Conservation (phyloP, 352 stramenopile genomes). For the Discostella stelligera region DNA sequence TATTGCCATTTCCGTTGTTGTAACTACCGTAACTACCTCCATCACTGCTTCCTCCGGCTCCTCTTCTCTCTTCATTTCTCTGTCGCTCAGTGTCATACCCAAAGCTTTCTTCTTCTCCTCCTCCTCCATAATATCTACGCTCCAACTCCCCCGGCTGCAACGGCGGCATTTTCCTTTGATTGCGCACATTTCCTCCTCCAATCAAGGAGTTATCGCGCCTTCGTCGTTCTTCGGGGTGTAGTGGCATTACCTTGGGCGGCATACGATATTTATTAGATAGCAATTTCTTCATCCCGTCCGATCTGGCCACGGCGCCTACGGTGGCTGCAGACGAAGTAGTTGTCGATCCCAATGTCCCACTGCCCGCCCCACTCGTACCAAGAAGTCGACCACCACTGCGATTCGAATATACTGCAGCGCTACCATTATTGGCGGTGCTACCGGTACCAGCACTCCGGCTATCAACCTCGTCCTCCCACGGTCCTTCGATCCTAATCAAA, state of each 20-base stretch:
- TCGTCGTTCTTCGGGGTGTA: slow-evolving; percentile 27
- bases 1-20: neutral
- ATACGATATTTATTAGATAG: slow-evolving; percentile 62
- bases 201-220: neutral
- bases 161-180: slow-evolving; percentile 32
- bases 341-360: neutral
- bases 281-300: slow-evolving; percentile 64
- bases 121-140: slow-evolving; percentile 19
- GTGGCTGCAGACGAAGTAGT: neutral
- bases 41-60: neutral
- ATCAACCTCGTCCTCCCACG: slow-evolving; percentile 39
- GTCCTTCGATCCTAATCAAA: slow-evolving; percentile 70
- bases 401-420: no score
- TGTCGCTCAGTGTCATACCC: neutral
- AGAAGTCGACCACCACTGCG: neutral
- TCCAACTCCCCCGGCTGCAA: slow-evolving; percentile 77
- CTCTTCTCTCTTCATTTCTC: neutral
- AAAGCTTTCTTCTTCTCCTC: neutral
- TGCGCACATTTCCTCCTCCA: slow-evolving; percentile 4
- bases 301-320: neutral
- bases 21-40: neutral
- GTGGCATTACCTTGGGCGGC: slow-evolving; percentile 43
- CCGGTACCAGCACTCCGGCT: neutral
- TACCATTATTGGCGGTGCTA: neutral
- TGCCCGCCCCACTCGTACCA: neutral